Conservation (phyloP, 495 filamentous ascomycete species). For the Hyaloscypha bicolor region DNA sequence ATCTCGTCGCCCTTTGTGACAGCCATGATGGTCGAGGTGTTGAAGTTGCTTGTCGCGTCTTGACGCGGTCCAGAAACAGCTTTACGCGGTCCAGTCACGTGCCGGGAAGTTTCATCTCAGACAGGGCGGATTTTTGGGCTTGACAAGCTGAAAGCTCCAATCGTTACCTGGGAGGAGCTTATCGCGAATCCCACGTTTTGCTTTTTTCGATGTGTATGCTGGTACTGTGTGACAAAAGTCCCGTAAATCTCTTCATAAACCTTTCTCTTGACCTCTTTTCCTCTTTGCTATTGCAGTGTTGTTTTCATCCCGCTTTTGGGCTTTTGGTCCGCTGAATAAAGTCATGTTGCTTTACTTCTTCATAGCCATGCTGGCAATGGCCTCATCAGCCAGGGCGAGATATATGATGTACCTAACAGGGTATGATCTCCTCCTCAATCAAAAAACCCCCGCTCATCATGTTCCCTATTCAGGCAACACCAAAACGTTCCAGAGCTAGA, state of each 20-base stretch:
- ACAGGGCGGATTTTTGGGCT: not conserved
- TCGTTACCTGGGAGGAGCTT: not conserved
- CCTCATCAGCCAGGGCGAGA: slow-evolving; percentile 34
- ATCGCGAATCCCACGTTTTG: not conserved
- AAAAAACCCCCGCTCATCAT: not conserved
- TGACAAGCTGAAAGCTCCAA: not conserved
- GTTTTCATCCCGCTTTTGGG: not conserved
- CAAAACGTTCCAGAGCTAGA: slow-evolving; percentile 48
- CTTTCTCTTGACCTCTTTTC: not conserved
- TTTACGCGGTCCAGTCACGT: slow-evolving; percentile 63
- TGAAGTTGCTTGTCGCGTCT: slow-evolving; percentile 14
- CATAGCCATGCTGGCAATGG: slow-evolving; percentile 14
- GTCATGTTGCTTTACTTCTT: slow-evolving; percentile 4
- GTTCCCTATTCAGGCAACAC: slow-evolving; percentile 47
- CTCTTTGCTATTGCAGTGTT: not conserved
- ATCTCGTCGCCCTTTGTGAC: slow-evolving; percentile 35
- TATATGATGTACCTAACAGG: slow-evolving; percentile 65
- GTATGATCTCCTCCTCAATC: slow-evolving; percentile 34
- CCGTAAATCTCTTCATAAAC: not conserved
- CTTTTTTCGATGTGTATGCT: not conserved
- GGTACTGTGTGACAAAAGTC: not conserved
- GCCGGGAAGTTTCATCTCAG: not conserved
- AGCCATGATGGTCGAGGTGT: slow-evolving; percentile 22
- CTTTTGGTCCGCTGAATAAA: not conserved
- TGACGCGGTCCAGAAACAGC: slow-evolving; percentile 23